Evolutionary conservation across 805 yeast genomes (phyloP).

Genomic region (Cyberlindnera samutprakarnensis): DNA sequence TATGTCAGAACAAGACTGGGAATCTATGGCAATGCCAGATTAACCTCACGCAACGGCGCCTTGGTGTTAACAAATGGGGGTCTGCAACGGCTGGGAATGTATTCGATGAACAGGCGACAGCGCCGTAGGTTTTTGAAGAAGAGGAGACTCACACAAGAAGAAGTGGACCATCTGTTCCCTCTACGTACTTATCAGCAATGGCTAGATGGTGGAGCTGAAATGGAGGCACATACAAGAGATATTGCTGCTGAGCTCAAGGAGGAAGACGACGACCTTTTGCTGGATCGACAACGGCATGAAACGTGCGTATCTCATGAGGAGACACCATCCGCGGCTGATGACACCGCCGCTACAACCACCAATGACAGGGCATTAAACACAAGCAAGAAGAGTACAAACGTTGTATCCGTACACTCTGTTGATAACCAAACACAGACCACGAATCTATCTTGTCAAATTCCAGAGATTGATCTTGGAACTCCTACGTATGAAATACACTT

Average conservation of each 20-base stretch:
- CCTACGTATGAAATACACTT: constrained; percentile 32
- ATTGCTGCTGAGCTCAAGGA: constrained; percentile 36
- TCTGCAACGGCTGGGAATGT: constrained; percentile 18
- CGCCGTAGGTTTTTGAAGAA: constrained; percentile 39
- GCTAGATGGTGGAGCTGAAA: constrained; percentile 54
- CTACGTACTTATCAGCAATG: constrained; percentile 48
- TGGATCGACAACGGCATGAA: constrained; percentile 3
- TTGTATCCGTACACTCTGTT: too few relatives aligned
- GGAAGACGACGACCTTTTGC: constrained; percentile 17
- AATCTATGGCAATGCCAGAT: constrained; percentile 27
- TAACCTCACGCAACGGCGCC: constrained; percentile 9
- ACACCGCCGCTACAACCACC: not conserved
- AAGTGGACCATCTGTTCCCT: constrained; percentile 58
- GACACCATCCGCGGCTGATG: not conserved
- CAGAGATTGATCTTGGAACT: constrained; percentile 16
- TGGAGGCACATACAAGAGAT: constrained; percentile 36
- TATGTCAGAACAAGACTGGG: constrained; percentile 52
- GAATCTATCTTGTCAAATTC: too few relatives aligned
- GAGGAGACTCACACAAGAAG: constrained; percentile 44
- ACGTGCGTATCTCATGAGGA: not conserved
- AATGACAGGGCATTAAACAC: not conserved
- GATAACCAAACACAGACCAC: not conserved
- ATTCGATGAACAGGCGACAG: constrained; percentile 24
- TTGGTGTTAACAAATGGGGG: constrained; percentile 18
- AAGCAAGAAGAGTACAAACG: not conserved